Base-by-base conservation (phyloP, 106 monocot species). In the Acorus gramineus region DNA sequence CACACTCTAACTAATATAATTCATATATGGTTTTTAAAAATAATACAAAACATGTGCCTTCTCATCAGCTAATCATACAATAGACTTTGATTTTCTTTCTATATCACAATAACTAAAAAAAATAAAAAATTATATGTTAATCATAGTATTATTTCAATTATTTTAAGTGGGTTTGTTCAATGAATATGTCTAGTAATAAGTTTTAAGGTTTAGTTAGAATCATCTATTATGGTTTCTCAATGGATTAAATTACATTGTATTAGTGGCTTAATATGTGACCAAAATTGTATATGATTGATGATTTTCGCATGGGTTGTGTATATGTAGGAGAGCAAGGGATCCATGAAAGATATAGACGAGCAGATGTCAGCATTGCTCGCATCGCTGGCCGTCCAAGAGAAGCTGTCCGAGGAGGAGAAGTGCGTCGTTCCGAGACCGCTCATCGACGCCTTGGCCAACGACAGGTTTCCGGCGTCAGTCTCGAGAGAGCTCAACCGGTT, bases 361-460 rank as follows among this genome's bases (percentile, higher is more conserved):
- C n/a, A 62, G 12, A 53, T 81, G 2, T 65, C 71, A 14, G 11
- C 43, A 14, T 56, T 84, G 49, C 72, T 88, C 2, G 42, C 63
- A n/a, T 73, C 66, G 44, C 6, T 57, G 2, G 42, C 66, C 2
- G 42, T 84, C 8, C 87, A 78, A 53, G 81, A 81, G 59, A 73
- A 67, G 54, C 69, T 88, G 46, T 75, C 47, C 44, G 66, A 44
- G 6, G 75, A 75, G 43, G 80, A 64, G 50, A 84, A 42, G 60
- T 84, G 87, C 70, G 44, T 88, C 6, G 73, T 84, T 4, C 84
- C 78, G 5, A 78, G 44, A 13, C 62, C 13, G 2, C 43, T 65
- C 46, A 62, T 79, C 4, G 66, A 67, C 6, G 75, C 55, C 47
- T 11, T 88, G 44, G 63, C 63, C 2, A 44, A 68, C 4, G 80